Percentiles rank a stretch among this genome's conserved stretches.
These are phyloP conservation scores for Colletotrichum sp. DNA, from an alignment of 2,329 filamentous ascomycete species.

Conservation along the genomic window DNA sequence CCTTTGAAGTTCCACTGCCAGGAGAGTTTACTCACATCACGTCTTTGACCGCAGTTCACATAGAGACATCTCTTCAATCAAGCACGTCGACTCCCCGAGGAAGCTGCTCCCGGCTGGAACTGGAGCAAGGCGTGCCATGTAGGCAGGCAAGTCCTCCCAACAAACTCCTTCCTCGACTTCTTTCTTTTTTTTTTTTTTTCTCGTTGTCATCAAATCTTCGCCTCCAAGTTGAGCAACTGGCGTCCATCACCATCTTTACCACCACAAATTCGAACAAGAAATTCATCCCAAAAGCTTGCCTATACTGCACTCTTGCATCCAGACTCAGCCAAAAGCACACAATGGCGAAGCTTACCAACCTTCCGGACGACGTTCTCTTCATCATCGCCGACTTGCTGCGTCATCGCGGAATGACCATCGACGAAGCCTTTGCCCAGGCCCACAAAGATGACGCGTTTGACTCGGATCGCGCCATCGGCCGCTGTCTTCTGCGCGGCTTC, in stretches of 20 bases:
- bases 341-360: not conserved
- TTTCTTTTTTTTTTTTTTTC: not conserved
- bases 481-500: not conserved
- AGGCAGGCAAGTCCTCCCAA: not conserved
- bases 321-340: not conserved
- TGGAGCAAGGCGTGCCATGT: not conserved
- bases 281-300: fast-evolving
- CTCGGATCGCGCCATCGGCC: not conserved
- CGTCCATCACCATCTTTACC: not conserved
- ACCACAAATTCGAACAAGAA: not conserved
- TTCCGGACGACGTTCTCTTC: not conserved
- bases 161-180: not conserved
- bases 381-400: not conserved
- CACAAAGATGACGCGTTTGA: not conserved
- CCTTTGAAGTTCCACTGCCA: not conserved
- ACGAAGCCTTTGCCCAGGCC: not conserved
- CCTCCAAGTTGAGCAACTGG: not conserved
- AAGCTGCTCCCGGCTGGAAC: not conserved
- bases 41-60: not conserved
- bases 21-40: fast-evolving
- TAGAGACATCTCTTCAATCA: not conserved
- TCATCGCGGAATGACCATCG: not conserved
- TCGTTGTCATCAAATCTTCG: not conserved
- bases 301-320: not conserved
- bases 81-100: not conserved